A percentile compares a stretch with the other conserved stretches of the same genome.
Conservation (phyloP, 768 basidiomycete genomes). For the Rhodocollybia butyracea region DNA sequence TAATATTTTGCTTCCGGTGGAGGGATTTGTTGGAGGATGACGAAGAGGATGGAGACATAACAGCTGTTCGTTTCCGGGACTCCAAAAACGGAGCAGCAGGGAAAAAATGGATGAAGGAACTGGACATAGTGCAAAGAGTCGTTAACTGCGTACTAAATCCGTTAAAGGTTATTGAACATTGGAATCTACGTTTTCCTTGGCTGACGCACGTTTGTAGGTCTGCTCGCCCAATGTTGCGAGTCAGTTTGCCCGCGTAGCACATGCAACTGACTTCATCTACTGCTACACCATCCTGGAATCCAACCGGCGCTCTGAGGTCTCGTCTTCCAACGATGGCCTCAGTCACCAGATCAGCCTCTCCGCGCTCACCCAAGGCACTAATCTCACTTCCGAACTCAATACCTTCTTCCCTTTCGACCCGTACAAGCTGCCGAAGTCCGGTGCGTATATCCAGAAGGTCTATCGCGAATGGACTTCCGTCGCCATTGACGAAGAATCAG, state of each 20-base stretch:
- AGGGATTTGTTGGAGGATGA: conserved; percentile 69
- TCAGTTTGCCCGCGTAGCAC: conserved; percentile 93
- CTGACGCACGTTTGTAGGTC: conserved; percentile 41
- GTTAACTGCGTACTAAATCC: conserved; percentile 86
- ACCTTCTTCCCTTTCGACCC: conserved; percentile 99
- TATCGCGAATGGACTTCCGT: conserved; percentile 92
- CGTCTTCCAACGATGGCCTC: conserved; percentile 20
- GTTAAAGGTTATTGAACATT: conserved; percentile 56
- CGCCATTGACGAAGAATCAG: conserved; percentile 70
- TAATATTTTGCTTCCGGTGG: conserved; percentile 99
- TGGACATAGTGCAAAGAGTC: conserved; percentile 75
- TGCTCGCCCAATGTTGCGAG: conserved; percentile 88
- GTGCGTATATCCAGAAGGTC: conserved; percentile 71
- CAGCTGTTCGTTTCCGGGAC: conserved; percentile 13
- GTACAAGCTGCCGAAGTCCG: conserved; percentile 82
- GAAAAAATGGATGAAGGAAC: conserved; percentile 82
- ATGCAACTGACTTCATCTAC: conserved; percentile 87
- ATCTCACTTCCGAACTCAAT: conserved; percentile 69
- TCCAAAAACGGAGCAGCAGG: conserved; percentile 14
- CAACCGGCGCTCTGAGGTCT: conserved; percentile 68
- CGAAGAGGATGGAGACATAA: conserved; percentile 52
- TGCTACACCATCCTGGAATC: conserved; percentile 89
- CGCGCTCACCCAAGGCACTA: not conserved
- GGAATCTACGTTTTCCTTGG: not conserved
- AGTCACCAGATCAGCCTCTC: conserved; percentile 17